phyloP scores from a whole-genome alignment of 495 filamentous ascomycete species.

The Collariella sp. region DNA sequence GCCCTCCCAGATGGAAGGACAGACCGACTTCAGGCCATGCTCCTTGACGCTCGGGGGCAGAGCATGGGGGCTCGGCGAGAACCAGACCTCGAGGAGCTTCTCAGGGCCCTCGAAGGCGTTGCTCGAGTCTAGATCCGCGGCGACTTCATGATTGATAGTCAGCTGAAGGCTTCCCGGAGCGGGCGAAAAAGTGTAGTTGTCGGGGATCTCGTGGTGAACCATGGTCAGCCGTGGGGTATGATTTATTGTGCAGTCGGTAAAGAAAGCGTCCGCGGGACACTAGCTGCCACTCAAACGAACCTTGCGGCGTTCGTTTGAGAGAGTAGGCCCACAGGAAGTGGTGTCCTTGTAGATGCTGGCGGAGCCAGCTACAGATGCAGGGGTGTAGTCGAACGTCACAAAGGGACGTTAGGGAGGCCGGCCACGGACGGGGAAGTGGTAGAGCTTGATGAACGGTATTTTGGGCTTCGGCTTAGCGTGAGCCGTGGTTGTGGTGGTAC shows the following conservation, averaged over 20 bases:
- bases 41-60: constrained; percentile 63
- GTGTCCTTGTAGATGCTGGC: constrained; percentile 40
- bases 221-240: constrained; percentile 48
- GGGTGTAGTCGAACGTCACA: constrained; percentile 43
- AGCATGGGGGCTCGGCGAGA: constrained; percentile 66
- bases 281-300: constrained; percentile 84
- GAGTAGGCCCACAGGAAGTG: constrained; percentile 84
- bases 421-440: constrained; percentile 72
- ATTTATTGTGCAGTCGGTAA: constrained; percentile 19
- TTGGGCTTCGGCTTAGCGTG: constrained; percentile 51
- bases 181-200: constrained; percentile 70
- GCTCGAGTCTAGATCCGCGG: constrained; percentile 87
- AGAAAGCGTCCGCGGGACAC: constrained; percentile 49
- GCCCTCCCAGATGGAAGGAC: constrained; percentile 78
- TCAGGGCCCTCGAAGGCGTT: constrained; percentile 98
- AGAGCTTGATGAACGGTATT: constrained; percentile 77
- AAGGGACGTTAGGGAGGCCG: constrained; percentile 78
- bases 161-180: constrained; percentile 73
- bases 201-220: constrained; percentile 72
- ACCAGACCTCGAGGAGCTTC: constrained; percentile 99
- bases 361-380: constrained; percentile 48
- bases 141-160: constrained; percentile 95
- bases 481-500: constrained; percentile 67
- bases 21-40: constrained; percentile 77
- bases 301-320: constrained; percentile 79